Base-by-base conservation (phyloP, 1,284 basidiomycete genomes). In the Leccinum pallidistipes region DNA sequence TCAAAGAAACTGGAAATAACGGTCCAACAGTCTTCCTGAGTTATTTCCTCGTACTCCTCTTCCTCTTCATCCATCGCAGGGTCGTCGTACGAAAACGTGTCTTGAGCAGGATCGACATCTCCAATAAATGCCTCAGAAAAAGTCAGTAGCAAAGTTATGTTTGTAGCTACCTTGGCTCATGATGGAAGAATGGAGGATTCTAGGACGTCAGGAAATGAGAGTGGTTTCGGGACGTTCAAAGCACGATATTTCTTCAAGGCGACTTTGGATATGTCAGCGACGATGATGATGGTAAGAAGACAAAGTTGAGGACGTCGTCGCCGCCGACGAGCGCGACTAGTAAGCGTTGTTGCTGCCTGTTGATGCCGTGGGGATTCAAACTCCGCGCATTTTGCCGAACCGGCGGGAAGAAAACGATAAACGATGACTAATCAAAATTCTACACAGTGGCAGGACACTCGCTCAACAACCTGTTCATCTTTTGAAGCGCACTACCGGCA, bases 1-100 rank as follows among this genome's bases (percentile, higher is more conserved):
- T 94, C 91, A 76, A 99, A 99, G 82, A 98, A 99, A 70, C 93
- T 89, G 64, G 93, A 91, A 71, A 99, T 98, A 70, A 97, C 88
- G 51, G 90, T 91, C 95, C 95, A 98, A 74, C 94, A 95, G 73
- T 96, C 94, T 75, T 97, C 95, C 73, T 95, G 93, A 1, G 91
- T 92, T 78, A 96, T 90, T 72, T 91, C 90, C 69, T 91, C 88
- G 62, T 83, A 84, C 24, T 82, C 82, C 14, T 86, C 83, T 57
- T 88, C 88, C 32, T 85, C 85, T 43, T 87, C 85, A n/a, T 83
- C 83, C 73, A 82, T 75, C 21, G 74, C 81, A 16, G 81, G 76
- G 57, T 89, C 85, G 66, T 87, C 86, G 64, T 85, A 86, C 14
- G 79, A 67, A 61, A 82, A 83, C 3, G 81, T 74, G 62, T 83